phyloP scores from a whole-genome alignment of 352 stramenopile species.

The Saprolegnia parasitica region DNA sequence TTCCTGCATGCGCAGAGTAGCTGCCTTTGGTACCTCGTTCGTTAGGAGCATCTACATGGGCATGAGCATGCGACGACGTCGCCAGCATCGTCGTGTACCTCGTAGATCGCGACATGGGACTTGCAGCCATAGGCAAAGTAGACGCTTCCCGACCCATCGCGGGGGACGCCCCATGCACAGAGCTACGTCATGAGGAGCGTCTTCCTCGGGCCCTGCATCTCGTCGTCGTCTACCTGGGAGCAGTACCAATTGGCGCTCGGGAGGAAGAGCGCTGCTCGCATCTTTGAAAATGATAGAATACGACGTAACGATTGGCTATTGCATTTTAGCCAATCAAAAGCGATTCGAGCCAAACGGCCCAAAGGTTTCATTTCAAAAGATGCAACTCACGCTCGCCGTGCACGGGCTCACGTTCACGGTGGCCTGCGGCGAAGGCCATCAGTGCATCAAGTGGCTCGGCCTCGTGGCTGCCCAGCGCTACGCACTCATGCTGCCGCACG shows the following conservation, averaged over 20 bases:
- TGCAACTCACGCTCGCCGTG: constrained; percentile 64
- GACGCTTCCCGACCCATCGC: constrained; percentile 32
- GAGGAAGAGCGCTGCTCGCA: constrained; percentile 18
- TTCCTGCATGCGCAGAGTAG: constrained; percentile 2
- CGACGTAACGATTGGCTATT: neutral
- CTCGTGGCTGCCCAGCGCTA: constrained; percentile 75
- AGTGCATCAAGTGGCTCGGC: constrained; percentile 82
- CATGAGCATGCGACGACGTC: neutral
- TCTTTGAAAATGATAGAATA: neutral
- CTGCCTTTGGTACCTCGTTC: constrained; percentile 23
- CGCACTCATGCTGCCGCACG: constrained; percentile 53
- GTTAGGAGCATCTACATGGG: constrained; percentile 9
- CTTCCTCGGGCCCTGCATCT: neutral
- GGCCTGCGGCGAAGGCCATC: constrained; percentile 67
- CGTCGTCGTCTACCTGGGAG: constrained; percentile 45
- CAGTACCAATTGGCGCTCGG: constrained; percentile 76
- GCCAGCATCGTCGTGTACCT: constrained; percentile 36
- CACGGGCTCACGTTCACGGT: constrained; percentile 65
- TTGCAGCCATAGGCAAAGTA: constrained; percentile 64
- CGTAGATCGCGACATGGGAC: constrained; percentile 54
- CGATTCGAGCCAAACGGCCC: neutral
- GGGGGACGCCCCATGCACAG: constrained; percentile 48
- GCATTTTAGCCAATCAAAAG: constrained; percentile 19
- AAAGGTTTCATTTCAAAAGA: constrained; percentile 29
- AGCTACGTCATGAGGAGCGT: constrained; percentile 37